These are phyloP conservation scores for Podaxis carcinomalis DNA, from an alignment of 768 basidiomycete species.

Conservation along the genomic window DNA sequence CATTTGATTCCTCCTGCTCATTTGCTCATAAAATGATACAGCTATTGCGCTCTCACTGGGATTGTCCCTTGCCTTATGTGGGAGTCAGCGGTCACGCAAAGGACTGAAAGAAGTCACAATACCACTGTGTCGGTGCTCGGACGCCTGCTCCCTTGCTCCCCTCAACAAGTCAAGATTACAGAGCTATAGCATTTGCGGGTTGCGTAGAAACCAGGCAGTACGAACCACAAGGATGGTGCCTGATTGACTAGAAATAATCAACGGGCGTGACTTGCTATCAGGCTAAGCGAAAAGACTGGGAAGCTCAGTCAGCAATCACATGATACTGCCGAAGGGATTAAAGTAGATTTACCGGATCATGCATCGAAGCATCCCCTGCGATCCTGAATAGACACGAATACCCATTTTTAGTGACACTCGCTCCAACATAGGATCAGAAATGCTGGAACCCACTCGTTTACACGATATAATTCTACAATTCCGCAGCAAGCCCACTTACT, in stretches of 20 bases:
- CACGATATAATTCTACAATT: background rate
- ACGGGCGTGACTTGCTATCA: background rate
- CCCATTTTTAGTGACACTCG: background rate
- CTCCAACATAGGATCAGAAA: background rate
- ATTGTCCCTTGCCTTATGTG: background rate
- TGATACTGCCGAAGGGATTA: background rate
- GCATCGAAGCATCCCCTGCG: background rate
- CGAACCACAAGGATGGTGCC: background rate
- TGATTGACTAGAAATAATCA: background rate
- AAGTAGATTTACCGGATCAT: constrained; percentile 1
- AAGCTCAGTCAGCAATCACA: background rate
- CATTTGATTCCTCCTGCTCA: background rate
- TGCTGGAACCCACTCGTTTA: background rate
- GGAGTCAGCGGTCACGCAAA: background rate
- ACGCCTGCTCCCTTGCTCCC: constrained; percentile 2
- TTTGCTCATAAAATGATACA: constrained; percentile 2
- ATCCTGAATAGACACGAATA: background rate
- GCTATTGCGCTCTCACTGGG: background rate
- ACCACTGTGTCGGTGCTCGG: background rate
- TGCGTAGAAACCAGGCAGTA: background rate
- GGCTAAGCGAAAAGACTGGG: background rate
- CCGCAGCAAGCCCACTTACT: background rate
- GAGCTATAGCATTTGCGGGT: background rate
- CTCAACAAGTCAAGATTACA: background rate
- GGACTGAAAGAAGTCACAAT: background rate